A percentile compares a stretch with the other conserved stretches of the same genome.
Evolutionary conservation across 1,284 basidiomycete genomes (phyloP).

Genomic region (Moesziomyces sp.): DNA sequence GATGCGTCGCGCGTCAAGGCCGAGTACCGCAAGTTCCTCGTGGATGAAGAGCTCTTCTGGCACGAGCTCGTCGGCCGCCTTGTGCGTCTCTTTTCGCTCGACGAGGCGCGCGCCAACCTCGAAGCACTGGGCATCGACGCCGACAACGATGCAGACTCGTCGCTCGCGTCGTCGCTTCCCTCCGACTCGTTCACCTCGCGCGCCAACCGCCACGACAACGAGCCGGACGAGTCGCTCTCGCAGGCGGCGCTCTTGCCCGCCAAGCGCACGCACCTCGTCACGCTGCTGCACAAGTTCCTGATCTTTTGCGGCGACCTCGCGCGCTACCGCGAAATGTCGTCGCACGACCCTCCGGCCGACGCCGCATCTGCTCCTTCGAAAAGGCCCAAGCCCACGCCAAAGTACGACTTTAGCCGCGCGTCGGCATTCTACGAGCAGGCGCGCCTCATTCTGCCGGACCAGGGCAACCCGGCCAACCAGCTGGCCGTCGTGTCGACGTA

Average conservation of each 20-base stretch:
- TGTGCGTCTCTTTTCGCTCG: conserved; percentile 54
- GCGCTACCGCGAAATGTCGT: conserved; percentile 88
- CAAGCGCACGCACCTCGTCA: conserved; percentile 52
- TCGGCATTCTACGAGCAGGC: conserved; percentile 60
- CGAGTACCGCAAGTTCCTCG: conserved; percentile 57
- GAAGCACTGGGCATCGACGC: conserved; percentile 47
- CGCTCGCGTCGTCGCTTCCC: conserved; percentile 32
- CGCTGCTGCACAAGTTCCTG: conserved; percentile 83
- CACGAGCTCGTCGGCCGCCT: conserved; percentile 54
- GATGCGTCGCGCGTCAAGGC: conserved; percentile 38
- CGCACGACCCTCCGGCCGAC: conserved; percentile 26
- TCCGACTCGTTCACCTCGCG: conserved; percentile 38
- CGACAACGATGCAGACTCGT: conserved; percentile 41
- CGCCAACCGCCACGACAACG: conserved; percentile 29
- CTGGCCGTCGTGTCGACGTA: conserved; percentile 91
- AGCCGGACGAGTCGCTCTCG: conserved; percentile 41
- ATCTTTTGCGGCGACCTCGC: conserved; percentile 94
- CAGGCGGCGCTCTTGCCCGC: conserved; percentile 47
- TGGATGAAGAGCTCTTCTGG: conserved; percentile 60
- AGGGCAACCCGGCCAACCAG: conserved; percentile 86
- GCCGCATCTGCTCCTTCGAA: conserved; percentile 11
- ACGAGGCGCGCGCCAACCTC: conserved; percentile 54
- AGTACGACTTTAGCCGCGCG: conserved; percentile 57
- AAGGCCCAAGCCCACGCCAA: conserved; percentile 14
- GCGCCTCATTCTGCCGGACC: conserved; percentile 57